Evolutionary conservation across 179 eudicot species (phyloP), one percentile per base, ranked within the genome.

Genomic region (Gypsophila paniculata): DNA sequence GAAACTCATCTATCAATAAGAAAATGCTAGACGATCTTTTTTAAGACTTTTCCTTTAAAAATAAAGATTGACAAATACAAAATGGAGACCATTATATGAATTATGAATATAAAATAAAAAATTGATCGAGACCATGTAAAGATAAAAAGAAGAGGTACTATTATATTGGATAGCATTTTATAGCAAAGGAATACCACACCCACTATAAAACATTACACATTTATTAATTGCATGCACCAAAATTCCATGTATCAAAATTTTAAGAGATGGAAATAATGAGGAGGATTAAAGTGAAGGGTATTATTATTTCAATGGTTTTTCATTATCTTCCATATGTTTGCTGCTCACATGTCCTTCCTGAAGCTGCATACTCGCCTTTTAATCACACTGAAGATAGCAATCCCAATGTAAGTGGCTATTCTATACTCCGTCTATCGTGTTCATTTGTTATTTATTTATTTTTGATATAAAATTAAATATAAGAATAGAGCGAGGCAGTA

Each of bases 321-420:
- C 70, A 61, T 29, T n/a, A n/a, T n/a, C 61, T 68, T 52, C 74
- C 79, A 60, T 66, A 29, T 52, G 34, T 52, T 39, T 72, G 59
- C 1, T 71, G 76, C 39, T 75, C 82, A 42, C 42, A 78, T 38
- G n/a, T n/a, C n/a, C 53, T 61, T 34, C 75, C 64, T 39, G 61
- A 79, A 46, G 73, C 68, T 52, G 69, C 57, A 22, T 52, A 66
- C 39, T 71, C 51, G 52, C 74, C 78, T 71, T 75, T 71, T 25
- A 29, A 36, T 71, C 78, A 60, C 70, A 51, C 46, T 4, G 32
- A 60, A 2, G n/a, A n/a, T n/a, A n/a, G n/a, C n/a, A 60, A 60
- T 32, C 70, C 0, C 48, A 71, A 61, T 75, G 79, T 79, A 75
- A 75, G 82, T 72, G 38, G 2, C 5, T 66, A 25, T 4, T 52